These are phyloP conservation scores for Raphanus sativus DNA, from an alignment of 345 rosid species.

Conservation along the genomic window DNA sequence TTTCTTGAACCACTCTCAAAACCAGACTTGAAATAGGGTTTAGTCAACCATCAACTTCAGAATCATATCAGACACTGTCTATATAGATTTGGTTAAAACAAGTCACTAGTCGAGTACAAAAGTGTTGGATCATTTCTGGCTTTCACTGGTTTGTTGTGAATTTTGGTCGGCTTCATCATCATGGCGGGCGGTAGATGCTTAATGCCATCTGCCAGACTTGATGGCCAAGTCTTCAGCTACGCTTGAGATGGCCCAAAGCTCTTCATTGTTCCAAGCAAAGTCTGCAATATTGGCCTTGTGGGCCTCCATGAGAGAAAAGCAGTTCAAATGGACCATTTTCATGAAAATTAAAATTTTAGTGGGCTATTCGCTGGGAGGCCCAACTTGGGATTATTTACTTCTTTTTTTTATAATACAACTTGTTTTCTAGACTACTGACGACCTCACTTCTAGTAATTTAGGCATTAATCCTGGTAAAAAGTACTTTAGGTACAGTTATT, in stretches of 20 bases:
- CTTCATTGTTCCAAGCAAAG: constrained; percentile 76
- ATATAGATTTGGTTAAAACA: constrained; percentile 3
- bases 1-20: background rate
- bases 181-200: constrained; percentile 62
- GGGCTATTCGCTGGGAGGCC: background rate
- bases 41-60: background rate
- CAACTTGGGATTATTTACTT: background rate
- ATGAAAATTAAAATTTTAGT: background rate
- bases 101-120: background rate
- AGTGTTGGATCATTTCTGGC: constrained; percentile 17
- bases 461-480: background rate
- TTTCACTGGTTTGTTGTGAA: constrained; percentile 15
- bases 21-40: background rate
- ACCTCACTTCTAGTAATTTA: background rate
- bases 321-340: constrained; percentile 56
- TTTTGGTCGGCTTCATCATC: constrained; percentile 14
- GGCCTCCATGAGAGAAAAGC: constrained; percentile 47
- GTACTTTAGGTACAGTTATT: no score
- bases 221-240: constrained; percentile 72
- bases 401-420: no score
- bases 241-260: constrained; percentile 75
- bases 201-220: constrained; percentile 85
- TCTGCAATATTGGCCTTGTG: constrained; percentile 82
- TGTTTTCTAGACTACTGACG: background rate
- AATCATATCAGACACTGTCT: constrained; percentile 1